These are phyloP conservation scores for Peniophora sp. DNA, from an alignment of 1,284 basidiomycete species.

Conservation along the genomic window DNA sequence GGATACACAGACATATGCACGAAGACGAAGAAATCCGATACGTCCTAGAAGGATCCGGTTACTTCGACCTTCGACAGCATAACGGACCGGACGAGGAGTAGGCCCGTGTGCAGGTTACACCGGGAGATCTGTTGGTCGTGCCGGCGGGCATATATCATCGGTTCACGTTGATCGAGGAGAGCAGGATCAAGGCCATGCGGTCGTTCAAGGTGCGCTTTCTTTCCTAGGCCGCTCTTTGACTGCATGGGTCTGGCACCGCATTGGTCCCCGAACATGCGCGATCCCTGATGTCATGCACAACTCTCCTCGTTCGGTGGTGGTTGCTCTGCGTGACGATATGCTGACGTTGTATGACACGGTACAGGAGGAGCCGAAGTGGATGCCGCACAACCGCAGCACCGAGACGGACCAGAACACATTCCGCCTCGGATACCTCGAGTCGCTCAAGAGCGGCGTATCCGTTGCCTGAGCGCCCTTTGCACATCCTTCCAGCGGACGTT, in stretches of 20 bases:
- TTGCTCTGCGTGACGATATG: too few species aligned
- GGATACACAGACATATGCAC: constrained; percentile 65
- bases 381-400: constrained; percentile 56
- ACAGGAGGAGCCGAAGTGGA: constrained; percentile 86
- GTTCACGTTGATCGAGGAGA: constrained; percentile 70
- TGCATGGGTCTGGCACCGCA: too few species aligned
- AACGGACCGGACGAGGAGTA: constrained; percentile 54
- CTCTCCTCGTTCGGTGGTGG: too few species aligned
- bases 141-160: constrained; percentile 82
- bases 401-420: constrained; percentile 58
- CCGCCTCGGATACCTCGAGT: constrained; percentile 51
- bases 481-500: too few species aligned
- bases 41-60: constrained; percentile 74
- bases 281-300: too few species aligned
- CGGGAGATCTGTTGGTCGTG: constrained; percentile 69
- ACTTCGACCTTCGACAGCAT: constrained; percentile 68
- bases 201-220: constrained; percentile 65
- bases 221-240: not conserved
- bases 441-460: constrained; percentile 17
- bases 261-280: too few species aligned
- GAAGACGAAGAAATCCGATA: constrained; percentile 91
- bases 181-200: constrained; percentile 66
- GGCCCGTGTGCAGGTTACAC: constrained; percentile 63
- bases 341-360: too few species aligned
- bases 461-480: too few species aligned